Percentiles rank a stretch among this genome's conserved stretches.
Conservation (phyloP, 768 basidiomycete genomes). For the Myochromella boudieri region DNA sequence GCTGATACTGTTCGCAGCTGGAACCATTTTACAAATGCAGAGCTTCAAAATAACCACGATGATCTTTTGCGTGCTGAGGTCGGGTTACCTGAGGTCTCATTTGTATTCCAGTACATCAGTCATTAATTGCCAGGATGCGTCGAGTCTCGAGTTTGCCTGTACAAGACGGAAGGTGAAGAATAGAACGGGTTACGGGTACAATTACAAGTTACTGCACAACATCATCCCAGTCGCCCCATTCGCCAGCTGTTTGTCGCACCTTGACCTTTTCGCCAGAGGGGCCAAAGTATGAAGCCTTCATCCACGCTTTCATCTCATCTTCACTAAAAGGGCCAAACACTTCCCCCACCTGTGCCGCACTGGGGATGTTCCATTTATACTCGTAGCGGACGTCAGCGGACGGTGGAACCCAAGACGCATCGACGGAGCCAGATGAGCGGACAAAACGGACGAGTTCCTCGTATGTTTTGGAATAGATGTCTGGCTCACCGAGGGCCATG, state of each 20-base stretch:
- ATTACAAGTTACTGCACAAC: constrained; percentile 41
- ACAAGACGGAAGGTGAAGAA: neutral
- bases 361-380: constrained; percentile 74
- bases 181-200: neutral
- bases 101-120: constrained; percentile 95
- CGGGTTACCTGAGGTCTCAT: constrained; percentile 81
- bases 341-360: constrained; percentile 43
- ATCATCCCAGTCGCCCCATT: constrained; percentile 78
- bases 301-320: constrained; percentile 81
- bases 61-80: constrained; percentile 91
- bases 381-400: constrained; percentile 77
- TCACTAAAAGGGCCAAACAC: constrained; percentile 80
- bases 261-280: constrained; percentile 73
- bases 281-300: constrained; percentile 81
- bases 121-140: constrained; percentile 48
- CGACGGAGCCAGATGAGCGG: constrained; percentile 69
- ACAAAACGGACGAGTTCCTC: constrained; percentile 81
- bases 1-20: constrained; percentile 52
- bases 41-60: constrained; percentile 91
- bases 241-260: constrained; percentile 61
- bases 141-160: neutral
- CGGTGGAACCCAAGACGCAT: constrained; percentile 69
- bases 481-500: constrained; percentile 82
- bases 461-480: constrained; percentile 84
- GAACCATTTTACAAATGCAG: constrained; percentile 94